Conservation (phyloP, 148 eudicot species). For the Nepenthes mirabilis region DNA sequence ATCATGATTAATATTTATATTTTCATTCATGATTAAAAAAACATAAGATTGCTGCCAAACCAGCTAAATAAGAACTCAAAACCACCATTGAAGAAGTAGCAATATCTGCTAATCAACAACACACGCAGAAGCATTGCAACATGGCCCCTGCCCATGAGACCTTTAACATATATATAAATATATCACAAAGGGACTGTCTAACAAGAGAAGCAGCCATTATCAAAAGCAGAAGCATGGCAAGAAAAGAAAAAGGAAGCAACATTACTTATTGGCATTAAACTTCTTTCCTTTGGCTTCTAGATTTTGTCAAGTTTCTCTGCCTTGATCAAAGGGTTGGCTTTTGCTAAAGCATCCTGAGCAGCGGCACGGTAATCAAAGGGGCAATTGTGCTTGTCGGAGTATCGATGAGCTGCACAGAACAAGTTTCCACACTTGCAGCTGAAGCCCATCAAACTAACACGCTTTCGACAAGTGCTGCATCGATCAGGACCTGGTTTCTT, state of each 20-base stretch:
- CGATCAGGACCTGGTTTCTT: conserved; percentile 21
- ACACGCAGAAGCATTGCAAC: conserved; percentile 2
- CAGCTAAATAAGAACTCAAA: conserved; percentile 11
- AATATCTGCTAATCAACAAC: conserved; percentile 4
- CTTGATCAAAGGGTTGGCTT: conserved; percentile 37
- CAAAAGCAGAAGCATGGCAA: conserved; percentile 5
- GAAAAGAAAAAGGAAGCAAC: conserved; percentile 8
- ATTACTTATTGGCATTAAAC: background rate
- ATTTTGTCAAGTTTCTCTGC: conserved; percentile 40
- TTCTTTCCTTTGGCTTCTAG: conserved; percentile 2
- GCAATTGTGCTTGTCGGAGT: conserved; percentile 34
- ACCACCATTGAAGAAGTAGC: conserved; percentile 4
- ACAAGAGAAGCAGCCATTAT: conserved; percentile 11
- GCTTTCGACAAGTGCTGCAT: conserved; percentile 25
- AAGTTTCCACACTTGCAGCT: conserved; percentile 27
- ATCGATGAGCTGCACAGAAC: conserved; percentile 31
- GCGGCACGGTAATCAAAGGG: conserved; percentile 18
- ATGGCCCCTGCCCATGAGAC: conserved; percentile 11
- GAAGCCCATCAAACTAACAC: conserved; percentile 32
- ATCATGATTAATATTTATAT: too few species aligned
- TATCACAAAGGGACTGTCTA: background rate
- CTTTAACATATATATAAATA: conserved; percentile 8
- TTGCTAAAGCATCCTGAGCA: conserved; percentile 17
- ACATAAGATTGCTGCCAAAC: too few species aligned
- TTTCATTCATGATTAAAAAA: too few species aligned